Evolutionary conservation across 1,284 basidiomycete genomes (phyloP).

Genomic region (Erythrobasidium hasegawianum): DNA sequence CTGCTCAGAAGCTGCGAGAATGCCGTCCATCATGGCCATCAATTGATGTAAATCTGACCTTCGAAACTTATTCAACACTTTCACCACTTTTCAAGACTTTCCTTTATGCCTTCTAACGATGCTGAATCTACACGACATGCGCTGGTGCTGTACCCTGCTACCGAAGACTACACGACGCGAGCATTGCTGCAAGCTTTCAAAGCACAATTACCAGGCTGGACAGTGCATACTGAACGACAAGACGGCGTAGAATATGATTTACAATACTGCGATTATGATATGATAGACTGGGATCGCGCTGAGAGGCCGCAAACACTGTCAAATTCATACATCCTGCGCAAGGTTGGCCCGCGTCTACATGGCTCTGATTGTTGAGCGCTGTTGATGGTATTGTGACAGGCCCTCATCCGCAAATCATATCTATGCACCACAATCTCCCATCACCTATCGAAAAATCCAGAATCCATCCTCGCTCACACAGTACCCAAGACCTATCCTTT

Average conservation of each 20-base stretch:
- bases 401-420: conserved; percentile 88
- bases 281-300: conserved; percentile 40
- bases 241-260: conserved; percentile 15
- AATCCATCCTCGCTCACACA: conserved; percentile 57
- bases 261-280: conserved; percentile 45
- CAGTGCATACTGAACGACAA: conserved; percentile 3
- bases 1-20: conserved; percentile 8
- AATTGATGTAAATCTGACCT: too few species aligned
- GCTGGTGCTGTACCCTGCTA: conserved; percentile 24
- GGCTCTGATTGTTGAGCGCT: too few species aligned
- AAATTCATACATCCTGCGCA: conserved; percentile 44
- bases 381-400: conserved; percentile 48
- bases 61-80: too few species aligned
- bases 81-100: too few species aligned
- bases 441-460: conserved; percentile 68
- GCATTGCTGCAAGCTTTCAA: conserved; percentile 29
- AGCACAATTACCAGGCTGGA: conserved; percentile 18
- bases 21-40: too few species aligned
- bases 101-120: too few species aligned
- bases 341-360: conserved; percentile 44
- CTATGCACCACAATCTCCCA: conserved; percentile 71
- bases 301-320: conserved; percentile 25
- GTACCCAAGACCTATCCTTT: conserved; percentile 80
- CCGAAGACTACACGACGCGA: conserved; percentile 11
- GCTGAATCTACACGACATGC: too few species aligned